Base-by-base conservation (phyloP, 2,329 filamentous ascomycete species). In the Stemphylium beticola region DNA sequence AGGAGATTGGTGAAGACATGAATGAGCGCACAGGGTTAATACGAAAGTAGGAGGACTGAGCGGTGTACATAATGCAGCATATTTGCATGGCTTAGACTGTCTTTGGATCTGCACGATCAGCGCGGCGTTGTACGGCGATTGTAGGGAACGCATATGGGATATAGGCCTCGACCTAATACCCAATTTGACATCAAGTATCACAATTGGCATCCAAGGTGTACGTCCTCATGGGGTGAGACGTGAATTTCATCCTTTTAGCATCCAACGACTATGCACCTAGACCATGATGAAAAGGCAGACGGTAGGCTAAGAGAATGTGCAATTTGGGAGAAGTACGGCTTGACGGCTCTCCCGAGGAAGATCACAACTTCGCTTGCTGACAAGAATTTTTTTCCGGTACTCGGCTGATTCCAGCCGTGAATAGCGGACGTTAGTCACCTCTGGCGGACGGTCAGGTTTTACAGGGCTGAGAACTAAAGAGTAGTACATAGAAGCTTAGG, bases 21-120 rank as follows among this genome's bases (percentile, higher is more conserved):
- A 65, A 71, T 48, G 72, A 75, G 58, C 61, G 65, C 7, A 69
- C 69, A 22, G 66, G 67, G 3, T 57, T 74, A 33, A 50, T 75
- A 37, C 65, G 69, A 33, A 72, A 70, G 41, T 73, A 50, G 26
- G 33, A 18, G 12, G n/a, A 17, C 4, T 9, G 20, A n/a, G 33
- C 10, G 9, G 32, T 40, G 10, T 38, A 38, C 38, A 38, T 32
- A 49, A 26, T 43, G 31, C 44, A 39, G 49, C 33, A 43, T 40
- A 29, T 43, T 48, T 55, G 52, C 58, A 58, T 56, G 34, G 49
- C 32, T 46, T 18, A 24, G 14, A 24, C 53, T 4, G 31, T 22
- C 9, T 31, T 15, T 32, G 10, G 15, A 53, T 39, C 24, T 58
- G 44, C 41, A 53, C 33, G 31, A 55, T 52, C 48, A 54, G 61